phyloP scores from a whole-genome alignment of 768 basidiomycete genomes.

The Botryobasidium botryosum region DNA sequence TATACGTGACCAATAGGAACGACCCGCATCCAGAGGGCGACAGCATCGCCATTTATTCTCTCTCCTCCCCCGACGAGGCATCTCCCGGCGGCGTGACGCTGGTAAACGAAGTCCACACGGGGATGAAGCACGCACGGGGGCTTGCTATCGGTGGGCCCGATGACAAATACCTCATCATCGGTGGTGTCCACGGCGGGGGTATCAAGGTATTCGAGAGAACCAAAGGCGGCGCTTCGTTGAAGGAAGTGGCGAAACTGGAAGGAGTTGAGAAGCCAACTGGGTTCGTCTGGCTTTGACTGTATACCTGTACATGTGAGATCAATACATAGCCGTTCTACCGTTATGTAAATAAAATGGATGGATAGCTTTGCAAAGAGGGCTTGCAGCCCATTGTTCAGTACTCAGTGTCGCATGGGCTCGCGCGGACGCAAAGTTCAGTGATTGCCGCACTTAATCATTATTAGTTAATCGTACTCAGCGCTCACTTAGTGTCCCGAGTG shows the following conservation, averaged over 20 bases:
- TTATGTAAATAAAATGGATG: too few species aligned
- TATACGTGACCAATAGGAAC: slow-evolving; percentile 64
- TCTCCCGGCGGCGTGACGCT: slow-evolving; percentile 21
- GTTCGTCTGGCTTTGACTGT: slow-evolving; percentile 12
- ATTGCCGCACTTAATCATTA: too few species aligned
- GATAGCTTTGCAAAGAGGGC: too few species aligned
- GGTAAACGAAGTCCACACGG: slow-evolving; percentile 47
- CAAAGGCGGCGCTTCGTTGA: slow-evolving; percentile 28
- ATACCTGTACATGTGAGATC: too few species aligned
- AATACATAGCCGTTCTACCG: too few species aligned
- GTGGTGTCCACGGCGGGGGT: slow-evolving; percentile 45
- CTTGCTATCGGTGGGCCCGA: slow-evolving; percentile 49
- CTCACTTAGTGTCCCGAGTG: too few species aligned
- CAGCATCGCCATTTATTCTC: slow-evolving; percentile 44
- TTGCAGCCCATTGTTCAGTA: too few species aligned
- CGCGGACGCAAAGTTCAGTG: too few species aligned
- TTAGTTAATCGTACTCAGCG: too few species aligned
- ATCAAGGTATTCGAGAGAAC: slow-evolving; percentile 55
- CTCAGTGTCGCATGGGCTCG: too few species aligned
- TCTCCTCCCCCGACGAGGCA: slow-evolving; percentile 18
- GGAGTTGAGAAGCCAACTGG: slow-evolving; percentile 13
- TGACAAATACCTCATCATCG: slow-evolving; percentile 45
- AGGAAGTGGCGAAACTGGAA: slow-evolving; percentile 10
- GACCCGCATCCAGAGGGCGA: slow-evolving; percentile 55
- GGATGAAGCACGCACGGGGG: slow-evolving; percentile 51